Evolutionary conservation across 2,329 filamentous ascomycete species (phyloP).

Genomic region (Claviceps arundinis): DNA sequence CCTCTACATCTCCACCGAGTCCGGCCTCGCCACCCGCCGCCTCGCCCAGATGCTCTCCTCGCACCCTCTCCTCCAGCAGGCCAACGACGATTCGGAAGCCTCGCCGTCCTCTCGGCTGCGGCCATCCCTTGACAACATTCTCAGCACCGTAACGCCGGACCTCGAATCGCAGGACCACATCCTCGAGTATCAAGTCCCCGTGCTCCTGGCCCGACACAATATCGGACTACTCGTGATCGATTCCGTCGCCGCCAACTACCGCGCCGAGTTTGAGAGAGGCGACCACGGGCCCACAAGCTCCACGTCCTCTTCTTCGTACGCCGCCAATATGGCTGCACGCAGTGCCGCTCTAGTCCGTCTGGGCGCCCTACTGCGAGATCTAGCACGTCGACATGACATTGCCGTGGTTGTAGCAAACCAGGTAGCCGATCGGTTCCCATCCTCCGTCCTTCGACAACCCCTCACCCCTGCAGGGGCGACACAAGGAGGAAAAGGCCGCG

Average conservation of each 20-base stretch:
- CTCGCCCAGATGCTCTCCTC: conserved; percentile 63
- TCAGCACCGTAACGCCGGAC: conserved; percentile 74
- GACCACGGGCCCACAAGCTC: conserved; percentile 12
- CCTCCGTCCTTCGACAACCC: conserved; percentile 6
- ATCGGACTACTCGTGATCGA: conserved; percentile 79
- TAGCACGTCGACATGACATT: conserved; percentile 62
- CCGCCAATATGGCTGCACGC: conserved; percentile 57
- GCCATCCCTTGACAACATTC: conserved; percentile 61
- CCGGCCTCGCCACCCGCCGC: conserved; percentile 67
- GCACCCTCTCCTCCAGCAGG: conserved; percentile 44
- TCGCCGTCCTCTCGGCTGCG: conserved; percentile 8
- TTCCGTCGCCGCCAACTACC: conserved; percentile 89
- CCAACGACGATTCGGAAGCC: conserved; percentile 8
- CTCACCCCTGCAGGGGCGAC: conserved; percentile 1
- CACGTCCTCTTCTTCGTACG: conserved; percentile 16
- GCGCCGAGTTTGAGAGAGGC: conserved; percentile 68
- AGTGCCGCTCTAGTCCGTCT: conserved; percentile 65
- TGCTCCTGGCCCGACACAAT: conserved; percentile 61
- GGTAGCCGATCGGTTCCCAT: conserved; percentile 72
- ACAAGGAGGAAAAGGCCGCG: background rate
- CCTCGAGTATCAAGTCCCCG: conserved; percentile 79
- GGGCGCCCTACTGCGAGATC: conserved; percentile 58
- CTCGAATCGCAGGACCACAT: conserved; percentile 95
- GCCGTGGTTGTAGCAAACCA: conserved; percentile 92
- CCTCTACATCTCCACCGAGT: conserved; percentile 90